Evolutionary conservation across 176 grass and related monocot species (phyloP).

Genomic region (Aegilops speltoides): DNA sequence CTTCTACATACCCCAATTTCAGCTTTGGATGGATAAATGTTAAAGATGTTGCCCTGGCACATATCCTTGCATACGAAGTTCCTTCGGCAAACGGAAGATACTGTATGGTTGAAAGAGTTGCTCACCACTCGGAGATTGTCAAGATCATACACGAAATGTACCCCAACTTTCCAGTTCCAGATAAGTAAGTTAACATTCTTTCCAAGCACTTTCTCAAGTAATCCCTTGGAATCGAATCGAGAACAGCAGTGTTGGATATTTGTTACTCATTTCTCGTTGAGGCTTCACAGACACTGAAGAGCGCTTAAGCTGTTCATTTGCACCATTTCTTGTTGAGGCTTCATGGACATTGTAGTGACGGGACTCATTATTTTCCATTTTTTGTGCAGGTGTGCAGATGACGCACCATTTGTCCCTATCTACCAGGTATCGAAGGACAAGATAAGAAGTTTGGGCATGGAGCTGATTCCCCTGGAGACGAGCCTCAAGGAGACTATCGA

Average conservation of each 20-base stretch:
- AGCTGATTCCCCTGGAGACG: slow-evolving; percentile 45
- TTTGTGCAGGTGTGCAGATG: slow-evolving; percentile 59
- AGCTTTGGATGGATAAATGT: slow-evolving; percentile 16
- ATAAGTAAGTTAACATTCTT: slow-evolving; percentile 7
- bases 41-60: slow-evolving; percentile 36
- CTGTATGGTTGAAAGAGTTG: slow-evolving; percentile 29
- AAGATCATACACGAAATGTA: slow-evolving; percentile 32
- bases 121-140: background rate
- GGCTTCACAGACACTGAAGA: background rate
- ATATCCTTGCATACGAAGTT: slow-evolving; percentile 26
- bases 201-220: background rate
- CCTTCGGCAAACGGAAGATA: slow-evolving; percentile 26
- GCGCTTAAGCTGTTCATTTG: background rate
- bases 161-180: background rate
- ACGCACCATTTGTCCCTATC: slow-evolving; percentile 44
- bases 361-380: background rate
- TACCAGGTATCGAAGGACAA: slow-evolving; percentile 69
- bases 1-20: slow-evolving; percentile 22
- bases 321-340: background rate
- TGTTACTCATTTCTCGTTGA: background rate
- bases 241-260: background rate
- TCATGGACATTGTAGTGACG: background rate
- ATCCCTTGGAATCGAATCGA: background rate
- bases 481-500: slow-evolving; percentile 76
- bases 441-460: slow-evolving; percentile 48